Evolutionary conservation across 495 filamentous ascomycete species (phyloP).

Genomic region (Staphylotrichum longicolle): DNA sequence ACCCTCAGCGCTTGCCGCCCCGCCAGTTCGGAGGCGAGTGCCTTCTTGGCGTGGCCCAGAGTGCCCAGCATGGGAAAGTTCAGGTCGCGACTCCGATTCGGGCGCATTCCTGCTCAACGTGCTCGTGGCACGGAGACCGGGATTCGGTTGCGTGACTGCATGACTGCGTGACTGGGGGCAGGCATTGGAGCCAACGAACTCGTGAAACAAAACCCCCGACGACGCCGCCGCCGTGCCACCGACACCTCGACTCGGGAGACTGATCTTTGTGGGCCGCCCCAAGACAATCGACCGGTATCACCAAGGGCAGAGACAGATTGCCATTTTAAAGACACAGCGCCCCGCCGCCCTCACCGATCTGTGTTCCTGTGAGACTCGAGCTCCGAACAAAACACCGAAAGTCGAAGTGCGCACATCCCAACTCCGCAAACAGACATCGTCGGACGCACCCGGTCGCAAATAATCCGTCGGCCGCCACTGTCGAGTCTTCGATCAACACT

Average conservation of each 20-base stretch:
- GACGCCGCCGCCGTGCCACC: background rate
- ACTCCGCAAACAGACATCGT: no score
- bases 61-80: no score
- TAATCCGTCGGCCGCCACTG: no score
- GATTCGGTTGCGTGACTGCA: background rate
- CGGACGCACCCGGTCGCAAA: no score
- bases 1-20: background rate
- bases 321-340: background rate
- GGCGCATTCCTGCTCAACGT: constrained; percentile 19
- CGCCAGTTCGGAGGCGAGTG: background rate
- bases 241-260: no score
- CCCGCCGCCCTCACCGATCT: background rate
- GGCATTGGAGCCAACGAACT: constrained; percentile 1
- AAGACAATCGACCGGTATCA: no score
- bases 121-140: background rate
- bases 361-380: no score
- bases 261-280: no score
- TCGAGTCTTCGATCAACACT: background rate
- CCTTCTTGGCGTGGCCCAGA: constrained; percentile 6
- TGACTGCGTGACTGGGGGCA: background rate
- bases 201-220: constrained; percentile 10
- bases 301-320: no score
- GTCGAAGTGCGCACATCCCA: no score
- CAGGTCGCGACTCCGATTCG: constrained; percentile 2
- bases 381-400: no score